Evolutionary conservation across 805 yeast genomes (phyloP).

Genomic region (Barnettozyma populi): DNA sequence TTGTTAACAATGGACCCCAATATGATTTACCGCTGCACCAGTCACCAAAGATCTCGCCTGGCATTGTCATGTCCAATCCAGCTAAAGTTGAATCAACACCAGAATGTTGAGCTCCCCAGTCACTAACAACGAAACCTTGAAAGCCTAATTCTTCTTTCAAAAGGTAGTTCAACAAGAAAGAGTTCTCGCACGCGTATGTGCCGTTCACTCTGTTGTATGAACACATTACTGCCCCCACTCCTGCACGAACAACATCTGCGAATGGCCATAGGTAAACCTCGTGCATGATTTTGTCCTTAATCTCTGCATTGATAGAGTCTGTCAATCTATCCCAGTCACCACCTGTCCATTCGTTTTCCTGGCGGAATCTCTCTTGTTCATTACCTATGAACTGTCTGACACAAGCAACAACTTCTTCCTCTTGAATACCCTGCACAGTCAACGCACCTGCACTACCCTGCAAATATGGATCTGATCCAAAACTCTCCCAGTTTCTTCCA

Average conservation of each 20-base stretch:
- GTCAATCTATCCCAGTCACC: slow-evolving; percentile 38
- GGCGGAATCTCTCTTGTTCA: slow-evolving; percentile 59
- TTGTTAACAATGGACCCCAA: slow-evolving; percentile 54
- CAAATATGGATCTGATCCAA: slow-evolving; percentile 10
- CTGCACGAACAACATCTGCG: slow-evolving; percentile 56
- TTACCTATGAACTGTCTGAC: slow-evolving; percentile 55
- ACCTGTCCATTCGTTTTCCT: slow-evolving; percentile 46
- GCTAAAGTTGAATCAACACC: slow-evolving; percentile 53
- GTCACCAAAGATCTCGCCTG: slow-evolving; percentile 48
- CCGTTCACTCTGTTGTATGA: slow-evolving; percentile 53
- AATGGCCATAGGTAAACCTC: slow-evolving; percentile 63
- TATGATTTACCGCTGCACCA: slow-evolving; percentile 49
- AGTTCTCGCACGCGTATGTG: slow-evolving; percentile 55
- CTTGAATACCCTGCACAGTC: slow-evolving; percentile 51
- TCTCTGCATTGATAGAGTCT: slow-evolving; percentile 44
- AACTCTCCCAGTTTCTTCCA: slow-evolving; percentile 30
- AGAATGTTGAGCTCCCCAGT: slow-evolving; percentile 60
- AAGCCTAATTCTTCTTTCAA: slow-evolving; percentile 59
- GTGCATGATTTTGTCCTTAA: slow-evolving; percentile 57
- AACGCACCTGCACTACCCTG: slow-evolving; percentile 46
- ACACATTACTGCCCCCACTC: slow-evolving; percentile 59
- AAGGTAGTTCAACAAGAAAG: slow-evolving; percentile 46
- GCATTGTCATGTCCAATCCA: slow-evolving; percentile 66
- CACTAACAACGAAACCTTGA: slow-evolving; percentile 63
- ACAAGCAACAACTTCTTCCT: slow-evolving; percentile 51